A percentile compares a stretch with the other conserved stretches of the same genome.
phyloP scores from a whole-genome alignment of 2,329 filamentous ascomycete genomes.

The Beauveria pseudobassiana region DNA sequence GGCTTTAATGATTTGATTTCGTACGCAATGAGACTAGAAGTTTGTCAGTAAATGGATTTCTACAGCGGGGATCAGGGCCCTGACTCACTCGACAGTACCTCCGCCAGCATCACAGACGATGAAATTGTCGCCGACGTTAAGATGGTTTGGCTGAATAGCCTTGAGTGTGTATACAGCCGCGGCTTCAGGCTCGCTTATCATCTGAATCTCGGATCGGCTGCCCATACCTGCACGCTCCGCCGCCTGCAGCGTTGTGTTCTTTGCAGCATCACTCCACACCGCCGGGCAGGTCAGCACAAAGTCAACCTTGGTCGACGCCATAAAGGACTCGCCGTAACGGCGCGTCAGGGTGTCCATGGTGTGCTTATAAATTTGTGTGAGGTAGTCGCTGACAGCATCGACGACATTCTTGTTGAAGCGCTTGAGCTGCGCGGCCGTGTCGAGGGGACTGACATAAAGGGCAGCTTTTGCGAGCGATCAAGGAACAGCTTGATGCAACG shows the following conservation, averaged over 20 bases:
- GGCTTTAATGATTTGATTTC: constrained; percentile 69
- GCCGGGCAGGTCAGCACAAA: constrained; percentile 77
- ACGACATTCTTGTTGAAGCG: constrained; percentile 69
- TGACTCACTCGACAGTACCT: constrained; percentile 58
- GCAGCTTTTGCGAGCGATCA: constrained; percentile 71
- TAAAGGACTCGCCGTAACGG: constrained; percentile 71
- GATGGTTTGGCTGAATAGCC: constrained; percentile 67
- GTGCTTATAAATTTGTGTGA: constrained; percentile 67
- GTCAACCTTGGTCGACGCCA: constrained; percentile 66
- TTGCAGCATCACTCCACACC: constrained; percentile 80
- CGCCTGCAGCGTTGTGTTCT: constrained; percentile 71
- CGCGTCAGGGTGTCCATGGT: constrained; percentile 71
- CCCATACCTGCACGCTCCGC: constrained; percentile 76
- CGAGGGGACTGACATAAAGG: constrained; percentile 70
- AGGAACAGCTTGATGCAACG: constrained; percentile 82
- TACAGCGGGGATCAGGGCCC: too few relatives aligned
- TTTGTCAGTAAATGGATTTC: constrained; percentile 15
- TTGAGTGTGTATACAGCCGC: constrained; percentile 74
- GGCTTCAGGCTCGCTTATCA: constrained; percentile 76
- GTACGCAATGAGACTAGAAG: constrained; percentile 62
- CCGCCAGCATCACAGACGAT: constrained; percentile 57
- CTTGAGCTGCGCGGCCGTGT: constrained; percentile 70
- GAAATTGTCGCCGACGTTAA: constrained; percentile 61
- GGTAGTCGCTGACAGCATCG: constrained; percentile 72
- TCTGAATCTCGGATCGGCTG: constrained; percentile 59